Evolutionary conservation across 768 basidiomycete species (phyloP), one percentile per base, ranked within the genome.

Genomic region (Crassisporium funariophilum): DNA sequence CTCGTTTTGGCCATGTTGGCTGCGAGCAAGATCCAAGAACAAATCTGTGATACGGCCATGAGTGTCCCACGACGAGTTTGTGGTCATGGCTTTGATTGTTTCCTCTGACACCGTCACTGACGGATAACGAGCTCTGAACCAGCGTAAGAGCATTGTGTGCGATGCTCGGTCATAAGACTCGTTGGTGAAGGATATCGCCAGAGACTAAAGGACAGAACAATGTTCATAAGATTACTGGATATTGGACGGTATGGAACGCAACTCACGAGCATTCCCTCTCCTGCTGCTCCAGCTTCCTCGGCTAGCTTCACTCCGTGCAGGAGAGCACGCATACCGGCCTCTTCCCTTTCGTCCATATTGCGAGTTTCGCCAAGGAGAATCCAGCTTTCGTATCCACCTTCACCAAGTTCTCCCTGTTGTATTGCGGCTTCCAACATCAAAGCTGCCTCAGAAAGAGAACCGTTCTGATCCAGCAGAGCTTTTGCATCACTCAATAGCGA

Each of bases 161-260:
- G 95, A 88, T 5, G 85, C 94, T 9, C 88, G 77, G 57, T 98
- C 95, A 56, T 85, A 88, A 0, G 82, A 82, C 68, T 98, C 95
- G 59, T 98, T 99, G 23, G 95, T 95, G 65, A 91, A 98, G 7
- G 92, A 93, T 53, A 98, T 93, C 1, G 95, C 94, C 24, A 98
- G 79, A 5, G 93, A 93, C 95, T 98, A 47, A n/a, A n/a, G n/a
- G 7, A 57, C 31, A 15, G 24, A 20, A 40, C 7, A 10, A 16
- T 25, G 23, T 62, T 20, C 60, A 59, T 49, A 25, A 38, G 48
- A 41, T 40, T 38, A 12, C 33, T 22, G 17, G 21, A 16, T 13
- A 11, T 20, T 13, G 17, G 21, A 34, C n/a, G 35, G 41, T 22
- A 35, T 31, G 23, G 40, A 16, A 20, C 9, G 12, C 21, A 15